Evolutionary conservation across 2,329 filamentous ascomycete species (phyloP), one percentile per base, ranked within the genome.

Genomic region (Chaetomiaceae sp.): DNA sequence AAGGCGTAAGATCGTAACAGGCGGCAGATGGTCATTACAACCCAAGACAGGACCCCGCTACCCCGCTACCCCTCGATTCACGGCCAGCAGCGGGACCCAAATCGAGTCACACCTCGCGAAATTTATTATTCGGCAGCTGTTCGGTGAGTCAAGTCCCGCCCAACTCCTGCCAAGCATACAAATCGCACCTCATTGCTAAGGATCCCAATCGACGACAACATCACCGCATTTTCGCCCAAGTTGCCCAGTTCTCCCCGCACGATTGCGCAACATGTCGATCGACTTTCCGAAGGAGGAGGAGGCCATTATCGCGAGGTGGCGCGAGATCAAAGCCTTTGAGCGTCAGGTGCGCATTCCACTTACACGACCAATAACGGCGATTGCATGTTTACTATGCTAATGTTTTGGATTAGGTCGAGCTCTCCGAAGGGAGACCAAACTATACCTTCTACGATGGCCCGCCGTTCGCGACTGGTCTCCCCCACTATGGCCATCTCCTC

Each of bases 401-500:
- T 36, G n/a, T n/a, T 37, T 27, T 6, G 11, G 2, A 23, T 9
- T 56, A 82, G 75, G 71, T 85, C 58, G 87, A 94, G 72, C 82
- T 97, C 56, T 94, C 91, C 10, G 81, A 88, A 69, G 89, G 87
- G 60, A 83, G 85, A 58, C 82, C 87, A 59, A 87, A 84, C 49
- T 99, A 96, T 69, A 95, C 90, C 52, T 99, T 99, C 74, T 97
- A 96, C 75, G 89, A 92, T 78, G 89, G 89, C 10, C 87, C 86
- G 53, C 86, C 87, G 5, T 90, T 90, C 67, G 85, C 84, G 67
- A 95, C 59, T 23, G 66, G 67, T 34, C 62, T 68, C 29, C 67
- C 67, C 16, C 83, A 86, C 62, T 86, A 79, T 56, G 79, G 79
- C 57, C 90, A 95, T 71, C 74, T 95, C 48, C 78, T 95, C 61